These are phyloP conservation scores for Panicum miliaceum DNA, from an alignment of 176 grass and related monocot species.

Conservation along the genomic window DNA sequence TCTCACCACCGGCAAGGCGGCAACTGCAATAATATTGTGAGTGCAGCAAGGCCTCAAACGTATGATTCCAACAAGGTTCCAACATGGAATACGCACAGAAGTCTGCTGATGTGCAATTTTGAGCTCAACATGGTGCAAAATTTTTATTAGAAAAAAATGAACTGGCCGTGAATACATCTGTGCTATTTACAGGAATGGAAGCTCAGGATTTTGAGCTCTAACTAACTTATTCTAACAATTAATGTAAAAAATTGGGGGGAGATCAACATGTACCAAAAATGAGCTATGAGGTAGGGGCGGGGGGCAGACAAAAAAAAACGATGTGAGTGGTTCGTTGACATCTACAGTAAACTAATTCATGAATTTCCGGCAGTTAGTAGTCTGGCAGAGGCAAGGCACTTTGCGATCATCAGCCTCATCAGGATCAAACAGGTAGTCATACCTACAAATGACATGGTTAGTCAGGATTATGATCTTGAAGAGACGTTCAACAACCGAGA, in stretches of 20 bases:
- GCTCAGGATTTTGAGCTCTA: constrained; percentile 44
- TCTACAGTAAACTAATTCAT: constrained; percentile 84
- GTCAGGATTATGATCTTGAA: not conserved
- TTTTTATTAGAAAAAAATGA: constrained; percentile 27
- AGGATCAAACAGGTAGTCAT: constrained; percentile 97
- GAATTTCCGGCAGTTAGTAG: constrained; percentile 90
- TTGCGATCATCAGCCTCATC: constrained; percentile 95
- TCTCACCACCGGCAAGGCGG: too few species aligned
- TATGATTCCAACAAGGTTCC: too few species aligned
- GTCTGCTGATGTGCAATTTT: not conserved
- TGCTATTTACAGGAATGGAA: constrained; percentile 72
- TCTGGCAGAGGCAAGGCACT: constrained; percentile 91
- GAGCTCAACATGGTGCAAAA: constrained; percentile 21
- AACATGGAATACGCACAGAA: too few species aligned
- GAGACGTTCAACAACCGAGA: not conserved
- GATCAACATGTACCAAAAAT: constrained; percentile 45
- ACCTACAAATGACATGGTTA: constrained; percentile 60
- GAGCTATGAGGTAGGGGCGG: constrained; percentile 39
- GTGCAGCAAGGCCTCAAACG: too few species aligned
- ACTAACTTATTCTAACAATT: constrained; percentile 53
- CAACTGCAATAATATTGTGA: too few species aligned
- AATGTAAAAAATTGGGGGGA: constrained; percentile 31
- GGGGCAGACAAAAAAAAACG: constrained; percentile 27
- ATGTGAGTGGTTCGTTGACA: constrained; percentile 43
- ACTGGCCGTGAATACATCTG: constrained; percentile 26